Evolutionary conservation across 2,329 filamentous ascomycete genomes (phyloP).

Genomic region (Myriangium duriaei): DNA sequence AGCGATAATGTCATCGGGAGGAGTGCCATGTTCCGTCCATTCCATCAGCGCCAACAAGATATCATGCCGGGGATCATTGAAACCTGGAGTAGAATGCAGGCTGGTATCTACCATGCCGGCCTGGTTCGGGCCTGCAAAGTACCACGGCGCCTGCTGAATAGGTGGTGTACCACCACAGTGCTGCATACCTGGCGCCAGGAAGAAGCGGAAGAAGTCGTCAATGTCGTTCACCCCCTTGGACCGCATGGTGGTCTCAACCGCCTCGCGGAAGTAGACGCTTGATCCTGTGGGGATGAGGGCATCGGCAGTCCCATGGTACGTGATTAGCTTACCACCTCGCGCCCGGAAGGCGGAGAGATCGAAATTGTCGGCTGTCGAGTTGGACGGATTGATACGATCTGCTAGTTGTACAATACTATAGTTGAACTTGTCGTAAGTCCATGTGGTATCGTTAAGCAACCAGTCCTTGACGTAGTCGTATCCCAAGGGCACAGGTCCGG

Average conservation of each 20-base stretch:
- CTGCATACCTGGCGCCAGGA: slow-evolving; percentile 33
- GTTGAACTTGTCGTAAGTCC: slow-evolving; percentile 28
- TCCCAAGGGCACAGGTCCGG: slow-evolving; percentile 26
- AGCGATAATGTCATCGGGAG: slow-evolving; percentile 25
- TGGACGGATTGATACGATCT: slow-evolving; percentile 32
- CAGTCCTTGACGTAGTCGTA: slow-evolving; percentile 31
- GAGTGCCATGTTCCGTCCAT: slow-evolving; percentile 27
- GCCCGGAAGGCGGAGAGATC: slow-evolving; percentile 35
- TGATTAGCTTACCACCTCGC: slow-evolving; percentile 29
- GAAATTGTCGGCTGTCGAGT: slow-evolving; percentile 36
- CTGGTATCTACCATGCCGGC: slow-evolving; percentile 15
- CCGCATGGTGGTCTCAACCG: slow-evolving; percentile 27
- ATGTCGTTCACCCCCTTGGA: slow-evolving; percentile 23
- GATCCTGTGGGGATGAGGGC: slow-evolving; percentile 38
- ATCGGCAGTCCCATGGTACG: slow-evolving; percentile 34
- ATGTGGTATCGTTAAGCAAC: slow-evolving; percentile 26
- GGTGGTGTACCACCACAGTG: slow-evolving; percentile 28
- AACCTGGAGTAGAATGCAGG: slow-evolving; percentile 22
- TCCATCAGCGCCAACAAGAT: slow-evolving; percentile 24
- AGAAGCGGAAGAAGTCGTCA: slow-evolving; percentile 32
- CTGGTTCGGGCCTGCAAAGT: slow-evolving; percentile 30
- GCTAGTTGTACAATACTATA: slow-evolving; percentile 28
- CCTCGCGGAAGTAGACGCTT: slow-evolving; percentile 40
- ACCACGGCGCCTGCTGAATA: slow-evolving; percentile 31
- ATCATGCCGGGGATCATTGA: slow-evolving; percentile 23